Percentiles rank a stretch among this genome's conserved stretches.
Conservation (phyloP, 164 flowering plant genomes). For the Santalum album region DNA sequence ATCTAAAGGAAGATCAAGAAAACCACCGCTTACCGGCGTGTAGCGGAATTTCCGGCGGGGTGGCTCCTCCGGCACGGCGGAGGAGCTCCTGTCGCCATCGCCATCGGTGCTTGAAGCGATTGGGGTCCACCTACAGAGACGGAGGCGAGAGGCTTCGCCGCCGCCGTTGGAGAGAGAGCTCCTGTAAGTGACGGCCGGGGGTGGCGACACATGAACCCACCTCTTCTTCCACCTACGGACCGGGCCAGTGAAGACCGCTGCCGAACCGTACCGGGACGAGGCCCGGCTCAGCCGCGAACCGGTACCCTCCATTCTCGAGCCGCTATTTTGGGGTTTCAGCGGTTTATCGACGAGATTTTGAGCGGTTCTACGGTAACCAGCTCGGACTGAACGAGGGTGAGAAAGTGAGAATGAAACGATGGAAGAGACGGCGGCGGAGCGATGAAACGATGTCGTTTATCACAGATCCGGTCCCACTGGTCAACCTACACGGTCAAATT, state of each 20-base stretch:
- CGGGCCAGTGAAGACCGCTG: constrained; percentile 44
- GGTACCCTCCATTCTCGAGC: constrained; percentile 31
- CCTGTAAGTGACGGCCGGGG: constrained; percentile 9
- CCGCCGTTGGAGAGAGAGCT: constrained; percentile 3
- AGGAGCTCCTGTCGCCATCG: constrained; percentile 1
- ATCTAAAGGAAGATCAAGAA: background rate
- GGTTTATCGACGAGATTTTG: background rate
- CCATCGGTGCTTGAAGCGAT: constrained; percentile 6
- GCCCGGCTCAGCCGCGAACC: constrained; percentile 43
- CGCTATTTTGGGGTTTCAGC: background rate
- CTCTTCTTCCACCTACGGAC: constrained; percentile 56
- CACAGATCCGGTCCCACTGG: too few species aligned
- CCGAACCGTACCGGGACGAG: constrained; percentile 35
- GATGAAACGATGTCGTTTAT: too few species aligned
- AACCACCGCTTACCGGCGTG: constrained; percentile 36
- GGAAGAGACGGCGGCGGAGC: background rate
- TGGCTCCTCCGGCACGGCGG: constrained; percentile 20
- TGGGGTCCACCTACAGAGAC: constrained; percentile 29
- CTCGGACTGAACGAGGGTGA: background rate
- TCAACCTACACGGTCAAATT: too few species aligned
- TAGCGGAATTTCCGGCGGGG: constrained; percentile 43
- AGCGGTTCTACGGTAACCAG: background rate
- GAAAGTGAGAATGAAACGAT: background rate
- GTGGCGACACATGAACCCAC: constrained; percentile 38
- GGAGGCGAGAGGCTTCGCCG: constrained; percentile 9